Conservation (phyloP, 2,329 filamentous ascomycete species). For the Aaosphaeria arxii region DNA sequence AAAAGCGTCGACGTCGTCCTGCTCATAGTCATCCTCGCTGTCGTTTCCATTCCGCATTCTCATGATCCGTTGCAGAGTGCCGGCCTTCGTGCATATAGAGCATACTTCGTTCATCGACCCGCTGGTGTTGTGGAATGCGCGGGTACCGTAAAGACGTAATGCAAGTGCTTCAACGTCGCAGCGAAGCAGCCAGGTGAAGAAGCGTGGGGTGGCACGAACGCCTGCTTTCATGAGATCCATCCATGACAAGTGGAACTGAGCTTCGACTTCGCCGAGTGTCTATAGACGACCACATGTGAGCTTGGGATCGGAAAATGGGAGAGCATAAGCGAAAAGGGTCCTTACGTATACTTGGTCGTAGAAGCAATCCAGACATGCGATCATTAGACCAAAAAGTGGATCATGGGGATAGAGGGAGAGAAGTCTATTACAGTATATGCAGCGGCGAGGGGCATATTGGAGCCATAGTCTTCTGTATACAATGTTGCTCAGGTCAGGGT, state of each 20-base stretch:
- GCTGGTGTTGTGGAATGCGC: constrained; percentile 18
- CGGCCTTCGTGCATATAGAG: background rate
- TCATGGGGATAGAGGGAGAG: constrained; percentile 25
- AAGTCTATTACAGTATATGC: constrained; percentile 21
- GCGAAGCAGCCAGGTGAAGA: constrained; percentile 20
- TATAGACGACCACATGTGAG: constrained; percentile 1
- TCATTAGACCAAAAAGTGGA: constrained; percentile 13
- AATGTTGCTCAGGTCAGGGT: constrained; percentile 23
- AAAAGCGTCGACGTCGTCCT: no score
- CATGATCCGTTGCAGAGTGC: background rate
- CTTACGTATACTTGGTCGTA: constrained; percentile 25
- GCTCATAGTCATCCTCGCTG: no score
- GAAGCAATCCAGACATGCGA: constrained; percentile 26
- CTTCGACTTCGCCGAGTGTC: constrained; percentile 23
- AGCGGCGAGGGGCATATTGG: constrained; percentile 23
- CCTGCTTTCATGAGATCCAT: background rate
- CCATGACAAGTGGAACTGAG: constrained; percentile 21
- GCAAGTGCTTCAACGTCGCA: constrained; percentile 29
- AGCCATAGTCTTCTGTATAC: constrained; percentile 31
- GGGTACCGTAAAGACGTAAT: constrained; percentile 24
- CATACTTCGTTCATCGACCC: background rate
- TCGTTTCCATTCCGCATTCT: no score
- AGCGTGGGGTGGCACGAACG: constrained; percentile 9
- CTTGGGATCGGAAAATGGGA: no score
- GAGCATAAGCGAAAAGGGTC: background rate